Base-by-base conservation (phyloP, 2,329 filamentous ascomycete genomes). In the Blastomyces emzantsi region DNA sequence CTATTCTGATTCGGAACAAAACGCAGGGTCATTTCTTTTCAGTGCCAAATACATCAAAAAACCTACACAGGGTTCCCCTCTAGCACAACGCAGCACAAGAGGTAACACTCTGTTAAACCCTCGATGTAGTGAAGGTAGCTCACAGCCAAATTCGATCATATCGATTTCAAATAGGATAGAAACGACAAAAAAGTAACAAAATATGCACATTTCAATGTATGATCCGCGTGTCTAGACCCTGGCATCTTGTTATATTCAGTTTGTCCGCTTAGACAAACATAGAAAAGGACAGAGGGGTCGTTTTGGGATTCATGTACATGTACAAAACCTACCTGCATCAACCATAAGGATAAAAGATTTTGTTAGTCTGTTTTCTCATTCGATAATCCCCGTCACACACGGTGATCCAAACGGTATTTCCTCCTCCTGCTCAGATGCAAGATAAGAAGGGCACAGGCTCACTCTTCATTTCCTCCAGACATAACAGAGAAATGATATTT, bases 51-150 rank as follows among this genome's bases (percentile, higher is more conserved):
- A n/a, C 15, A 59, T 43, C 25, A 19, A 39, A 19, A 59, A 33
- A 45, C 2, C 9, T 30, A 45, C 56, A 19, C 25, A 45, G 8
- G 33, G 9, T 47, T 43, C 19, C 56, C 41, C 17, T 43, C 28
- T 43, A 47, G 22, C 56, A 33, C 39, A 49, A 36, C 28, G 25
- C 28, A 60, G 30, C 58, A 60, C 58, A 60, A 58, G 43, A 19
- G 8, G 58, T 60, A 49, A 49, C 58, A 60, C 58, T 2, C 43
- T 51, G 58, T 49, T 49, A 33, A 60, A 60, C 58, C 41, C 5
- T 49, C 25, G 19, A 9, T 8, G 43, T 13, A 33, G 41, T 5
- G 45, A 60, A 51, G 2, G 25, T 60, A 19, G n/a, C 30, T 51
- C 25, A 60, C 43, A 19, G 9, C 22, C 28, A 49, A 36, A 33